These are phyloP conservation scores for Cenchrus americanus DNA, from an alignment of 176 grass and related monocot genomes.

Conservation along the genomic window DNA sequence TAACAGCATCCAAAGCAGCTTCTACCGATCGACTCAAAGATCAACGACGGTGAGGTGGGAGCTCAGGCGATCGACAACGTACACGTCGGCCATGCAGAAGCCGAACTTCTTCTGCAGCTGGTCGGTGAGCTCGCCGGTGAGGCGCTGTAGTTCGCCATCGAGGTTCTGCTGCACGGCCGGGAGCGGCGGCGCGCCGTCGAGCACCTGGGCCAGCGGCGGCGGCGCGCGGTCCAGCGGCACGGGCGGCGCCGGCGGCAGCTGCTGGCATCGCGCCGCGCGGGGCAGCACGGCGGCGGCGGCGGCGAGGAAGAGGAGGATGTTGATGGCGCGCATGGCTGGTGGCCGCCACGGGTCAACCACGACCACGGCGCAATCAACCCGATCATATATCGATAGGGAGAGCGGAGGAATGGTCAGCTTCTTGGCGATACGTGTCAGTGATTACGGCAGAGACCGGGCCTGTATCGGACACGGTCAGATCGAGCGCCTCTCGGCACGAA, in stretches of 20 bases:
- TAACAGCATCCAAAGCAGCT: background rate
- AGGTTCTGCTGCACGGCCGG: background rate
- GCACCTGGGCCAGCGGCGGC: conserved; percentile 15
- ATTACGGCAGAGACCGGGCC: background rate
- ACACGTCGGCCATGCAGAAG: conserved; percentile 59
- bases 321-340: background rate
- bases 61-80: background rate
- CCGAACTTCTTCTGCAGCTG: conserved; percentile 42
- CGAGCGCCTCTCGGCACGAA: background rate
- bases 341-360: background rate
- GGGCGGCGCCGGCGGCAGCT: background rate
- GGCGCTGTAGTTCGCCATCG: background rate
- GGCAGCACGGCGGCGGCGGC: background rate
- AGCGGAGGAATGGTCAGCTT: background rate
- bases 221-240: background rate
- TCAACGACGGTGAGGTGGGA: background rate
- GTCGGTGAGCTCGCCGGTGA: conserved; percentile 28
- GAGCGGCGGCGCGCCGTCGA: conserved; percentile 21
- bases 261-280: conserved; percentile 23
- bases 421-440: background rate
- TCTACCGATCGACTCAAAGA: background rate
- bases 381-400: background rate
- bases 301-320: background rate
- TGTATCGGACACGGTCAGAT: conserved; percentile 13
- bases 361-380: background rate